Evolutionary conservation across 2,329 filamentous ascomycete species (phyloP).

Genomic region (Polychaeton citri): DNA sequence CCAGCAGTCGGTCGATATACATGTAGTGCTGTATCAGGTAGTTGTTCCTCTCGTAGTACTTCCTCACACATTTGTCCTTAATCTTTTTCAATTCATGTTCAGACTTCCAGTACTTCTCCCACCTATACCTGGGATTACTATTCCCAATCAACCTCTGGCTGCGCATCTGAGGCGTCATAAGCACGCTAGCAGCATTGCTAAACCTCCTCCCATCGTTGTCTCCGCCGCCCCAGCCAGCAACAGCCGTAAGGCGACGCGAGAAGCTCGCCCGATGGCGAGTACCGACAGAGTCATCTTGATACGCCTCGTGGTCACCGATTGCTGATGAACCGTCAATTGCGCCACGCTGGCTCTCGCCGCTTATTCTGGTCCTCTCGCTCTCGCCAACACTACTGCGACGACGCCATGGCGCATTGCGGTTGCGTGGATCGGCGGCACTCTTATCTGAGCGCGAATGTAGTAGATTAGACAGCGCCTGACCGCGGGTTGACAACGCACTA

Average conservation of each 20-base stretch:
- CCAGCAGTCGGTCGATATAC: slow-evolving; percentile 81
- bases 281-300: no score
- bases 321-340: slow-evolving; percentile 5
- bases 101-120: slow-evolving; percentile 75
- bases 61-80: slow-evolving; percentile 58
- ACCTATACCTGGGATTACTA: slow-evolving; percentile 72
- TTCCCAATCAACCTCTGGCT: slow-evolving; percentile 81
- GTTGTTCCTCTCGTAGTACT: slow-evolving; percentile 86
- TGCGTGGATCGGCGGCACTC: not conserved
- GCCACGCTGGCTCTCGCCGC: slow-evolving; percentile 8
- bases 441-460: slow-evolving; percentile 7
- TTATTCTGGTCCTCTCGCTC: slow-evolving; percentile 2
- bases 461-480: slow-evolving; percentile 27
- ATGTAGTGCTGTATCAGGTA: slow-evolving; percentile 80
- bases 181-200: slow-evolving; percentile 28
- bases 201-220: slow-evolving; percentile 25
- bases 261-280: not conserved
- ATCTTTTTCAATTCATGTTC: slow-evolving; percentile 60
- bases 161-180: slow-evolving; percentile 53
- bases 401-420: slow-evolving; percentile 1
- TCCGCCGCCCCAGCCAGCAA: slow-evolving; percentile 15
- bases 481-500: slow-evolving; percentile 28
- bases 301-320: no score
- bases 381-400: slow-evolving; percentile 1
- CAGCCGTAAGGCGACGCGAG: slow-evolving; percentile 2